phyloP scores from a whole-genome alignment of 805 yeast genomes.

The Yamadazyma laniorum region DNA sequence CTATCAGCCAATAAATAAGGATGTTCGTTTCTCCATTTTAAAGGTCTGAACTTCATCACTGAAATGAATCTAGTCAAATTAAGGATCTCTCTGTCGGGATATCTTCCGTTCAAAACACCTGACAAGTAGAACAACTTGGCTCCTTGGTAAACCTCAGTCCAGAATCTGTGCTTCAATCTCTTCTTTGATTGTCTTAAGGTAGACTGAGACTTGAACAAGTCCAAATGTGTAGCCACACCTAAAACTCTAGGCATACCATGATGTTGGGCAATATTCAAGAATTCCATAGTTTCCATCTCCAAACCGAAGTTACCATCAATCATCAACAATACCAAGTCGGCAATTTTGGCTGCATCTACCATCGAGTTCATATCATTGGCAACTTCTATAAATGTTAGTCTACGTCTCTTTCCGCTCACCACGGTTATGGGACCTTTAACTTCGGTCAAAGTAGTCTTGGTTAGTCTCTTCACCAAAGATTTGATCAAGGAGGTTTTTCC shows the following conservation, averaged over 20 bases:
- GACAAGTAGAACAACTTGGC: constrained; percentile 92
- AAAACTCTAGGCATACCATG: constrained; percentile 98
- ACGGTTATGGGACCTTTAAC: constrained; percentile 96
- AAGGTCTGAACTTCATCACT: constrained; percentile 98
- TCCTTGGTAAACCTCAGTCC: constrained; percentile 99
- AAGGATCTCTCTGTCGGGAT: constrained; percentile 94
- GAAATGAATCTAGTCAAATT: constrained; percentile 89
- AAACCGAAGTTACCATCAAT: constrained; percentile 97
- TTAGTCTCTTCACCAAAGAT: constrained; percentile 80
- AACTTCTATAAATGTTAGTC: constrained; percentile 91
- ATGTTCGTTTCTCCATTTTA: constrained; percentile 99
- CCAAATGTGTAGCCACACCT: constrained; percentile 95
- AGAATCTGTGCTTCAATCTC: constrained; percentile 86
- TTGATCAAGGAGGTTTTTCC: constrained; percentile 93
- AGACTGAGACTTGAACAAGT: constrained; percentile 83
- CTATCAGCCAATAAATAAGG: constrained; percentile 91
- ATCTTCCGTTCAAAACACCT: constrained; percentile 95
- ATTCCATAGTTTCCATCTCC: constrained; percentile 99
- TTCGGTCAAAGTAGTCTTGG: constrained; percentile 83
- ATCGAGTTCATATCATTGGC: constrained; percentile 89
- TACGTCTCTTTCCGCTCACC: constrained; percentile 90
- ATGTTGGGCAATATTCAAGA: constrained; percentile 90
- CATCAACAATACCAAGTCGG: constrained; percentile 84
- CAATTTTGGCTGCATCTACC: constrained; percentile 94
- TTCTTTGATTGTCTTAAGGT: constrained; percentile 91